These are phyloP conservation scores for Senna siamea DNA, from an alignment of 306 rosid species.

Conservation along the genomic window DNA sequence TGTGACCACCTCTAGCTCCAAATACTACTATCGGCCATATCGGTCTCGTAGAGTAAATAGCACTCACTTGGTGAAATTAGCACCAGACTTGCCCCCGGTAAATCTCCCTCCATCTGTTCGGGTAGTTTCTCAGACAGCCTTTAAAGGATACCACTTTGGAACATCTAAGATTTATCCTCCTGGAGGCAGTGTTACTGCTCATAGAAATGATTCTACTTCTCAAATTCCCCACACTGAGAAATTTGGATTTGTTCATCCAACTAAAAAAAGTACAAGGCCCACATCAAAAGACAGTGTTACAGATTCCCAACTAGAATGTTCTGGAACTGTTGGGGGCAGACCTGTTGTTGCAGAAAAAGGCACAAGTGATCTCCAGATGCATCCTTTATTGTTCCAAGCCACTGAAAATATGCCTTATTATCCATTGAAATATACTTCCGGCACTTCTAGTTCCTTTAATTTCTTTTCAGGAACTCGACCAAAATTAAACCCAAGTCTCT, in stretches of 20 bases:
- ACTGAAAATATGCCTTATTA: conserved; percentile 63
- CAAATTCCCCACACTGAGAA: conserved; percentile 53
- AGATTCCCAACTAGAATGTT: conserved; percentile 45
- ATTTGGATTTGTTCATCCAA: conserved; percentile 33
- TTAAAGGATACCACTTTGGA: conserved; percentile 59
- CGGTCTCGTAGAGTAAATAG: conserved; percentile 56
- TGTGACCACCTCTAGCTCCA: conserved; percentile 47
- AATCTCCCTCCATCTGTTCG: conserved; percentile 95
- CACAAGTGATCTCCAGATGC: conserved; percentile 77
- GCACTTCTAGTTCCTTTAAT: conserved; percentile 60
- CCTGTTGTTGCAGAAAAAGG: conserved; percentile 57
- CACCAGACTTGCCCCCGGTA: conserved; percentile 90
- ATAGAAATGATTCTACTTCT: conserved; percentile 46
- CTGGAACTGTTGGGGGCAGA: conserved; percentile 50
- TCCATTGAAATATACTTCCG: conserved; percentile 59
- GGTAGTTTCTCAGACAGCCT: conserved; percentile 78
- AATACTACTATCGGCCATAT: conserved; percentile 56
- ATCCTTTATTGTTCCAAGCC: conserved; percentile 87
- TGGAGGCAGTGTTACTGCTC: conserved; percentile 49
- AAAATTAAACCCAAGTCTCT: conserved; percentile 71
- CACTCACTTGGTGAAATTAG: conserved; percentile 72
- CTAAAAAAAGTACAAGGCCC: conserved; percentile 42
- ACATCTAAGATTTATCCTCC: conserved; percentile 53
- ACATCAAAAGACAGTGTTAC: conserved; percentile 38
- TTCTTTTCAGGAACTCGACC: conserved; percentile 78